Percentiles rank a stretch among this genome's conserved stretches.
These are phyloP conservation scores for Gynostemma pentaphyllum DNA, from an alignment of 306 rosid species.

Conservation along the genomic window DNA sequence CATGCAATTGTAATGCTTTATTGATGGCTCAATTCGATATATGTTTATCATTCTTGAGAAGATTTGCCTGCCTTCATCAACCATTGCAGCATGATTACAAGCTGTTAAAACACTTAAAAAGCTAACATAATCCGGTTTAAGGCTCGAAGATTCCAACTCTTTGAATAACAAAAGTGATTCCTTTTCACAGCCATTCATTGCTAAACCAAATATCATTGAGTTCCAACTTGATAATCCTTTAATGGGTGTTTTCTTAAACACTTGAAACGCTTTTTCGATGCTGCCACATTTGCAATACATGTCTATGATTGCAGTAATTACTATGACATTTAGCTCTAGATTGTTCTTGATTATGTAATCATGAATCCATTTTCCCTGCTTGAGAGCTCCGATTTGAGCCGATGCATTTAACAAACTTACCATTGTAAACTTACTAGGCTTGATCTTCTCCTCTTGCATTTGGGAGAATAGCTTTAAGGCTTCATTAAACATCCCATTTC, in stretches of 20 bases:
- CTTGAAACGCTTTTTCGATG: constrained; percentile 38
- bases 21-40: constrained; percentile 47
- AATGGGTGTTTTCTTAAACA: constrained; percentile 38
- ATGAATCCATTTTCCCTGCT: constrained; percentile 74
- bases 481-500: constrained; percentile 49
- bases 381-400: constrained; percentile 71
- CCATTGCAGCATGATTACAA: constrained; percentile 58
- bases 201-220: constrained; percentile 61
- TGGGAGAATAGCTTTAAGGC: constrained; percentile 47
- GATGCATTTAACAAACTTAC: constrained; percentile 81
- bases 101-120: constrained; percentile 74
- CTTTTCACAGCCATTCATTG: constrained; percentile 55
- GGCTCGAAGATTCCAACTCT: constrained; percentile 36
- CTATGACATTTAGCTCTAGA: constrained; percentile 51
- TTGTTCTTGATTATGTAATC: constrained; percentile 40
- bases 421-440: constrained; percentile 71
- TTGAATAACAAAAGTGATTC: constrained; percentile 52
- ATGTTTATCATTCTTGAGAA: constrained; percentile 36
- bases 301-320: constrained; percentile 59
- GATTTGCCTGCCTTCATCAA: constrained; percentile 42
- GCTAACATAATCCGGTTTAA: constrained; percentile 50
- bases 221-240: constrained; percentile 69
- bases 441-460: constrained; percentile 45
- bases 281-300: constrained; percentile 81
- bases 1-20: constrained; percentile 72